Base-by-base conservation (phyloP, 2,329 filamentous ascomycete species). In the Ceratocystis harringtonii region DNA sequence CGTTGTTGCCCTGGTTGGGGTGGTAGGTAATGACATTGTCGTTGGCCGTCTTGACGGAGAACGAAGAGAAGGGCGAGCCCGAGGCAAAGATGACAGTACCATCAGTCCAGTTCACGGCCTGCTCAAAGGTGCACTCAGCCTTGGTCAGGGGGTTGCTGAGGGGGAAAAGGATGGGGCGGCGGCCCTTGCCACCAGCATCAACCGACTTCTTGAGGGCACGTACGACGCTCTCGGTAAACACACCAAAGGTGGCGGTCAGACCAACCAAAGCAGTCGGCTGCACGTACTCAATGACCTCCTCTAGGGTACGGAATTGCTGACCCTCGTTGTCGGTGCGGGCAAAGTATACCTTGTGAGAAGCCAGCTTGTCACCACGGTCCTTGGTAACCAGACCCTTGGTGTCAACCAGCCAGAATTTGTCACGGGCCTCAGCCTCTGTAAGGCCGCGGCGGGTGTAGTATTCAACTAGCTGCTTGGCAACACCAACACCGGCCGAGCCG, bases 341-440 rank as follows among this genome's bases (percentile, higher is more conserved):
- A 71, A 87, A 87, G 75, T 87, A 85, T 76, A 86, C 84, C 77
- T 89, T 89, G 77, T 99, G 94, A 71, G 96, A 88, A 45, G 92
- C 91, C 50, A 99, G 85, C 75, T 87, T 90, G 79, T 97, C 94
- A 65, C 92, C 92, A 68, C 94, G 89, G 78, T 99, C 92, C 68
- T 82, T 81, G 69, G 94, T 96, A 63, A 99, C 92, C 25, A 99
- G 86, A 71, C 94, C 94, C 80, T 94, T 92, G 73, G 91, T 96
- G 78, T 97, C 94, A 68, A 97, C 92, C 61, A 99, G 89, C 84
- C 88, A 97, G 83, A 99, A 97, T 80, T 94, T 94, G 73, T 87
- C 84, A 71, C 86, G 86, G 66, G 94, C 94, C 69, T 90, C 87
- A 71, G 91, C 84, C 76, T 97, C 92, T 8, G 87, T 88, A 72